phyloP scores from a whole-genome alignment of 1,284 basidiomycete genomes.

The Ganoderma sp. region DNA sequence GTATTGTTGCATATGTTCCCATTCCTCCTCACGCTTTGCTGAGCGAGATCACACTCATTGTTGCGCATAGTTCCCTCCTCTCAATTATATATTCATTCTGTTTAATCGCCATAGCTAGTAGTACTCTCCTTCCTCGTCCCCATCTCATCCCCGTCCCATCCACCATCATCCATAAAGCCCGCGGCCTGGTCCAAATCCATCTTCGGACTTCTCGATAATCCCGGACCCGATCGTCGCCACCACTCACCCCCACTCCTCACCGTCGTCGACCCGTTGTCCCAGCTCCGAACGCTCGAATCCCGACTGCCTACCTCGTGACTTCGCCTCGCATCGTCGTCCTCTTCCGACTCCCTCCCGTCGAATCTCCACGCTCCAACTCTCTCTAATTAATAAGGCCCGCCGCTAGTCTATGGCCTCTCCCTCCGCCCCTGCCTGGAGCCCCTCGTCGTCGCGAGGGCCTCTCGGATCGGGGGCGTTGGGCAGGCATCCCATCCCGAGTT shows the following conservation, averaged over 20 bases:
- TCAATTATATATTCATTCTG: conserved; percentile 20
- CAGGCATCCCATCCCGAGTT: background rate
- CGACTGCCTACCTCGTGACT: background rate
- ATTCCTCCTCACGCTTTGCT: conserved; percentile 3
- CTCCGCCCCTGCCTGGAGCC: background rate
- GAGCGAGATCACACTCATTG: conserved; percentile 16
- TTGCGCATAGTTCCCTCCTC: conserved; percentile 18
- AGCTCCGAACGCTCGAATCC: background rate
- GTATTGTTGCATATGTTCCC: conserved; percentile 18
- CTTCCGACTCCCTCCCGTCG: background rate
- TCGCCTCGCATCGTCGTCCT: background rate
- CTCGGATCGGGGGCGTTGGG: background rate
- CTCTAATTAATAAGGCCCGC: background rate
- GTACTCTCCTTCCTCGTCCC: background rate
- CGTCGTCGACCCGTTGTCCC: background rate
- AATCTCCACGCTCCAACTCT: background rate
- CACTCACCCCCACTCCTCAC: background rate
- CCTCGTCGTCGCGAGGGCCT: background rate
- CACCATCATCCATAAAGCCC: background rate
- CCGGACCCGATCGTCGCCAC: background rate
- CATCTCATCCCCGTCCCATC: background rate
- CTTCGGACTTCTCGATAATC: conserved; percentile 3
- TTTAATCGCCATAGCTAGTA: conserved; percentile 21
- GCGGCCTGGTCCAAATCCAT: background rate
- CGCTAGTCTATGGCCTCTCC: background rate